Percentiles rank a stretch among this genome's conserved stretches.
Evolutionary conservation across 495 filamentous ascomycete genomes (phyloP).

Genomic region (Aspergillus steynii): DNA sequence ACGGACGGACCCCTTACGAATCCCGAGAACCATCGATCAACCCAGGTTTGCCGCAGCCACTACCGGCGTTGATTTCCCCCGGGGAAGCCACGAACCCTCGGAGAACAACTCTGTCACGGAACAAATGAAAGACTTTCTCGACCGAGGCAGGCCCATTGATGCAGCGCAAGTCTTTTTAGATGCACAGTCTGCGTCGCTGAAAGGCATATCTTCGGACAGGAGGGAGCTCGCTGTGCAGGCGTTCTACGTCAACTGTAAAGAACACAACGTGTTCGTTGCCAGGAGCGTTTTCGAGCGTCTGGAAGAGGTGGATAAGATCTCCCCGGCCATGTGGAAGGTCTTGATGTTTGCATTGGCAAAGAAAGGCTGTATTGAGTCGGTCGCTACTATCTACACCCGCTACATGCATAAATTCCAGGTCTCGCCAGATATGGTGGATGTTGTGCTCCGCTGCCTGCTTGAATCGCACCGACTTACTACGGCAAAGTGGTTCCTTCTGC

Average conservation of each 20-base stretch:
- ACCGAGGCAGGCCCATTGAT: slow-evolving; percentile 31
- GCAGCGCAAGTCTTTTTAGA: slow-evolving; percentile 43
- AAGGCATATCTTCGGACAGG: slow-evolving; percentile 30
- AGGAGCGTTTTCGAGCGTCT: slow-evolving; percentile 39
- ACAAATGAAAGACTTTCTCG: slow-evolving; percentile 22
- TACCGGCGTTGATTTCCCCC: neutral
- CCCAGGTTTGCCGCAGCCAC: neutral
- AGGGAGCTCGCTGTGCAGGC: slow-evolving; percentile 32
- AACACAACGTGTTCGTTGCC: slow-evolving; percentile 43
- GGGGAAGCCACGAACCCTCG: neutral
- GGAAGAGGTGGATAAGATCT: slow-evolving; percentile 34
- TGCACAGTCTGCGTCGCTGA: slow-evolving; percentile 15
- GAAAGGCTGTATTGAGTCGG: slow-evolving; percentile 42
- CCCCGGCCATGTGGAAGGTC: slow-evolving; percentile 38
- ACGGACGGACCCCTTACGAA: neutral
- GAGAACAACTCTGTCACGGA: neutral
- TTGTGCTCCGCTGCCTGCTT: slow-evolving; percentile 41
- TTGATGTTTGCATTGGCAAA: slow-evolving; percentile 43
- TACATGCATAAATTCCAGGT: slow-evolving; percentile 30
- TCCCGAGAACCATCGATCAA: neutral
- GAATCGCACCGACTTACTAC: slow-evolving; percentile 40
- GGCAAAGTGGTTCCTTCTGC: slow-evolving; percentile 38
- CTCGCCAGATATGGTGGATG: slow-evolving; percentile 36
- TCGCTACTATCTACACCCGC: slow-evolving; percentile 33
- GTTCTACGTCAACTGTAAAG: slow-evolving; percentile 41